Evolutionary conservation across 208 protist genomes (phyloP), one percentile per base, ranked within the genome.

Genomic region (Trypanosoma brucei): DNA sequence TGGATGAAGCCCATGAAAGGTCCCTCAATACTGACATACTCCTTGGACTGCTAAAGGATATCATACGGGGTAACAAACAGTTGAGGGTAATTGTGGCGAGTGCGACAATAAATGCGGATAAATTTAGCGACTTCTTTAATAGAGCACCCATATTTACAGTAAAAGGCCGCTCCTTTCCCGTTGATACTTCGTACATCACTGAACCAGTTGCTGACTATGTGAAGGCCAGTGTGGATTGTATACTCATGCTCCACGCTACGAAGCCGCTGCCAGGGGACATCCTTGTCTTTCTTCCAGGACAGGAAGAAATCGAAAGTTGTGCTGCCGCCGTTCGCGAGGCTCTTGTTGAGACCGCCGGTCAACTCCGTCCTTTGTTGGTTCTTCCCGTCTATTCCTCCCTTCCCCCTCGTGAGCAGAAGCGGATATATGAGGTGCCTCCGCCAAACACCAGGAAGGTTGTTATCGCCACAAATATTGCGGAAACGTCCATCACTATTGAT

Each of bases 201-300:
- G 88, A 77, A 34, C 89, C 93, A 0, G 78, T 93, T 13, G 89
- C 97, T 6, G 98, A 99, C 83, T 99, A 99, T 83, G 97, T 99
- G 31, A 97, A 98, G 8, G 87, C 92, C 35, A 87, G 96, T 0
- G 96, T 98, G 1, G 96, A 98, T 62, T 96, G 97, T 58, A 96
- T 88, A 30, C 70, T 98, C 3, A 70, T 73, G 0, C 79, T 98
- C 36, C 97, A 99, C 74, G 44, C 96, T 2, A 70, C 71, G 3
- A 88, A 87, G 68, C 88, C 80, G 33, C 73, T 88, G 1, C 83
- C 82, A 1, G 99, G 99, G 44, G 99, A 99, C 79, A 99, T 99
- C 51, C 91, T 99, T 36, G 89, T 99, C 7, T 99, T 99, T 78
- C 94, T 99, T 84, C 99, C 99, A 4, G 99, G 99, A 33, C 97